Percentiles rank a stretch among this genome's conserved stretches.
Conservation (phyloP, 2,329 filamentous ascomycete species). For the Pseudocercospora macadamiae region DNA sequence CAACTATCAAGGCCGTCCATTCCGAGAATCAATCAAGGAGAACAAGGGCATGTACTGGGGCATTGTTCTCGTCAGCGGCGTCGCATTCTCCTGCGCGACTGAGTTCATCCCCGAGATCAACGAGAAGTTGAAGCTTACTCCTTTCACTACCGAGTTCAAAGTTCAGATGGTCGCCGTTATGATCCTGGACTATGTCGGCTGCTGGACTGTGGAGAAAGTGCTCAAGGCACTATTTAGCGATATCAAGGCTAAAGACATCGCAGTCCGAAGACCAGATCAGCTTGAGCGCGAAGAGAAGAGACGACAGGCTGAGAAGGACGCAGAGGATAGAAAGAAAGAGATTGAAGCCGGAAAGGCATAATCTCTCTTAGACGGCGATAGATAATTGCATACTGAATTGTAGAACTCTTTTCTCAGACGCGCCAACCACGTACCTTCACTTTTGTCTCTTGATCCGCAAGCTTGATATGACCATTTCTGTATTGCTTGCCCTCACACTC, state of each 20-base stretch:
- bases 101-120: slow-evolving; percentile 97
- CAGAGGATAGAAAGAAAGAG: slow-evolving; percentile 44
- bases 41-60: slow-evolving; percentile 99
- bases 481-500: neutral
- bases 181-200: slow-evolving; percentile 83
- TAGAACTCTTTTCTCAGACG: neutral
- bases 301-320: slow-evolving; percentile 56
- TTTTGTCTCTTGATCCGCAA: neutral
- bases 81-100: slow-evolving; percentile 92
- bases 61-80: slow-evolving; percentile 82
- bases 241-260: slow-evolving; percentile 91
- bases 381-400: neutral
- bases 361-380: neutral
- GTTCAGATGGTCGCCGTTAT: slow-evolving; percentile 79
- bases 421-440: neutral
- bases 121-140: slow-evolving; percentile 86
- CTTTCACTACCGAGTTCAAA: slow-evolving; percentile 89
- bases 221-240: slow-evolving; percentile 88
- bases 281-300: slow-evolving; percentile 72
- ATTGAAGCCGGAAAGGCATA: slow-evolving; percentile 36
- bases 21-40: slow-evolving; percentile 92
- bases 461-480: neutral
- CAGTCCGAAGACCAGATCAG: slow-evolving; percentile 82
- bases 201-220: slow-evolving; percentile 83
- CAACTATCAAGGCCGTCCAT: slow-evolving; percentile 98